Evolutionary conservation across 2,329 filamentous ascomycete species (phyloP), one percentile per base, ranked within the genome.

Genomic region (Mariannaea elegans): DNA sequence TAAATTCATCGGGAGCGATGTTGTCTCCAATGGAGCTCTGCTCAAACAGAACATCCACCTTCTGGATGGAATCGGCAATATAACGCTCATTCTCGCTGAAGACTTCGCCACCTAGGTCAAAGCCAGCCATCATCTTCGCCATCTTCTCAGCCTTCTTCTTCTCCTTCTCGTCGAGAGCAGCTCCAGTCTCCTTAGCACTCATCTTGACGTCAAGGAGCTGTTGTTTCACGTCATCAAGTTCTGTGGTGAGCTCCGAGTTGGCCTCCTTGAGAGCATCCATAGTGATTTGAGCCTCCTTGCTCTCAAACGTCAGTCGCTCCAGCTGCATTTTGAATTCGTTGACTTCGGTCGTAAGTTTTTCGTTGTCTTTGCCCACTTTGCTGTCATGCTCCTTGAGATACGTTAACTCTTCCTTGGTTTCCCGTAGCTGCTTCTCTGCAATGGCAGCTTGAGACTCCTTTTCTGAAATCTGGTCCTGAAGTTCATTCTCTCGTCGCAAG

Each of bases 101-200:
- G 29, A 96, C 89, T 58, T 97, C 94, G 47, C 91, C 90, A 42
- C 93, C 94, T 31, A 99, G 86, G 72, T 99, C 94, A 71, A 99
- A 98, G 3, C 94, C 93, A 59, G 95, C 95, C 94, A 99, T 97
- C 95, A 99, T 99, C 84, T 97, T 92, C 41, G 95, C 95, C 95
- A 99, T 99, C 79, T 96, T 95, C 80, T 99, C 95, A 1, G 94
- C 93, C 84, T 99, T 99, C 81, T 93, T 94, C 83, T 93, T 94
- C 79, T 98, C 96, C 84, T 99, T 99, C 79, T 98, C 95, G 69
- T 98, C 94, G 18, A 96, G 81, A 14, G 93, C 90, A 8, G 93
- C 93, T 42, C 87, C 93, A 2, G 91, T 94, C 79, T 98, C 95
- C 80, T 95, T 97, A 57, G 94, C 93, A 68, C 89, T 95, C 91